Evolutionary conservation across 495 filamentous ascomycete species (phyloP).

Genomic region (Lepraria neglecta): DNA sequence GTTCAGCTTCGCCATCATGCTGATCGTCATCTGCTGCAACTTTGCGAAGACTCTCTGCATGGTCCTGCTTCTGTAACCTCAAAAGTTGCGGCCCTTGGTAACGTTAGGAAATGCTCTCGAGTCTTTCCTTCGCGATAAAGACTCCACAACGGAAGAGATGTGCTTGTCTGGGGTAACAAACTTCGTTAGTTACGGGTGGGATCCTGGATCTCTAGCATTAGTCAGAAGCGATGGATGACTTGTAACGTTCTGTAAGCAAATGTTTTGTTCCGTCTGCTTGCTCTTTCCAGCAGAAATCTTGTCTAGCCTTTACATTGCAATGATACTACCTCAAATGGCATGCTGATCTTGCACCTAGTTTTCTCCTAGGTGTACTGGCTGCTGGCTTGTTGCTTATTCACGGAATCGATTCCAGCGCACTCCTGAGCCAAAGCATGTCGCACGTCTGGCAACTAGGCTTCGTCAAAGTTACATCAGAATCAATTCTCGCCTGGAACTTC

Average conservation of each 20-base stretch:
- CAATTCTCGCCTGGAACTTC: slow-evolving; percentile 16
- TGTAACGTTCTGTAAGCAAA: slow-evolving; percentile 27
- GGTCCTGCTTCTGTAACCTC: slow-evolving; percentile 27
- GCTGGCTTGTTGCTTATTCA: neutral
- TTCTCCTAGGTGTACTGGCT: neutral
- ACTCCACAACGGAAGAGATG: neutral
- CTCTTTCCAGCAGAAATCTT: no score
- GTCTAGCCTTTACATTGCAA: neutral
- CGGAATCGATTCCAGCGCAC: neutral
- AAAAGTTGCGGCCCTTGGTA: slow-evolving; percentile 43
- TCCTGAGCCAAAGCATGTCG: neutral
- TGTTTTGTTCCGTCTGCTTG: no score
- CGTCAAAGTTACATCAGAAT: slow-evolving; percentile 28
- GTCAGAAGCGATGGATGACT: slow-evolving; percentile 20
- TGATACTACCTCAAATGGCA: neutral
- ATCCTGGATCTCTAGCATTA: slow-evolving; percentile 19
- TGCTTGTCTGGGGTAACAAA: neutral
- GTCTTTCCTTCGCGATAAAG: neutral
- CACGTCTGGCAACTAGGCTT: slow-evolving; percentile 29
- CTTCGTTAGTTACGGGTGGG: neutral
- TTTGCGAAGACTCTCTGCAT: slow-evolving; percentile 37
- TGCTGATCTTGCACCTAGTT: neutral
- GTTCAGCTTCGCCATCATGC: slow-evolving; percentile 33
- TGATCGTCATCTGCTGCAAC: slow-evolving; percentile 36
- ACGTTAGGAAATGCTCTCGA: slow-evolving; percentile 24